Conservation (phyloP, 202 grass and related monocot species). For the Bolboschoenoplectus hybrid region DNA sequence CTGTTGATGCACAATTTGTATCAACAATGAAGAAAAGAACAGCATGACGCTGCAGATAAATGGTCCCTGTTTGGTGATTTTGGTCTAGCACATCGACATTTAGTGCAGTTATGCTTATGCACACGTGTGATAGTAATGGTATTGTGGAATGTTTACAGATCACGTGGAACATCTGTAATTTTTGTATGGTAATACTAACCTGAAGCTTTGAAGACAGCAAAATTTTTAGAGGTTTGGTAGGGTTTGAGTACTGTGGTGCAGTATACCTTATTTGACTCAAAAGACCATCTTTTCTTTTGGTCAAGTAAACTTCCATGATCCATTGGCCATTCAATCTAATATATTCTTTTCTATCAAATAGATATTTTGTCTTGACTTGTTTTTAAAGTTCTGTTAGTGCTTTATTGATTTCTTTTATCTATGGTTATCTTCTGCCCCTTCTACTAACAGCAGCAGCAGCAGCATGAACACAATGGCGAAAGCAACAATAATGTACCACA, state of each 20-base stretch:
- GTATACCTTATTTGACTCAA: not conserved
- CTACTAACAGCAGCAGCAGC: not conserved
- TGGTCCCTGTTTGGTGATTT: not conserved
- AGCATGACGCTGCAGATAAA: slow-evolving; percentile 4
- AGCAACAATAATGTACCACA: not conserved
- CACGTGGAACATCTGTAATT: not conserved
- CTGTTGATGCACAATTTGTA: not conserved
- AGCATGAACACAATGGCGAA: not conserved
- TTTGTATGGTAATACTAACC: not conserved
- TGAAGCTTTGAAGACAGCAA: not conserved
- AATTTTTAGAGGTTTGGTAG: not conserved
- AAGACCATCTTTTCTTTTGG: not conserved
- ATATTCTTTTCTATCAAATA: not conserved
- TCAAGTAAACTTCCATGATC: slow-evolving; percentile 14
- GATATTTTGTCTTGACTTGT: not conserved
- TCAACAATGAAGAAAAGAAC: not conserved
- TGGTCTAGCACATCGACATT: not conserved
- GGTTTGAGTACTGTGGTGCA: not conserved
- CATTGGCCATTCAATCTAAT: not conserved
- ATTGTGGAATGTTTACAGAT: not conserved
- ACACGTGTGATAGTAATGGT: not conserved
- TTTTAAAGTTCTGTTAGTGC: not conserved
- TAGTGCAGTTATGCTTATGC: slow-evolving; percentile 13
- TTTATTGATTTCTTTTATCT: not conserved
- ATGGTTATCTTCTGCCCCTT: not conserved